Evolutionary conservation across 139 green algal species (phyloP).

Genomic region (Chlamydomonas incerta): DNA sequence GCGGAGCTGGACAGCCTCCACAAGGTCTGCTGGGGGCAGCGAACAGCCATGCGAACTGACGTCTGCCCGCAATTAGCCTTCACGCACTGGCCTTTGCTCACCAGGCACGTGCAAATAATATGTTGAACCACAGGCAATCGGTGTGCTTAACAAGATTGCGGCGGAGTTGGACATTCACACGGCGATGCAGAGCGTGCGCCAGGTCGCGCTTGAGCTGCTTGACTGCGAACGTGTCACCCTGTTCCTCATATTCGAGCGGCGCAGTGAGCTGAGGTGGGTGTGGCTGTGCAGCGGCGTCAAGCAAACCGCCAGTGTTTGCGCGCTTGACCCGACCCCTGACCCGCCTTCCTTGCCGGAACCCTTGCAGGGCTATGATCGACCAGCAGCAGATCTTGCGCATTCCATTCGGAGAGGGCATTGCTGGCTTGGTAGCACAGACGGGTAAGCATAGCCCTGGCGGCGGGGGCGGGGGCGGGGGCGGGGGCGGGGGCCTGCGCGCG

Average conservation of each 20-base stretch:
- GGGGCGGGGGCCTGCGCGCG: too few relatives aligned
- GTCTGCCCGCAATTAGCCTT: too few relatives aligned
- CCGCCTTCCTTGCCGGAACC: too few relatives aligned
- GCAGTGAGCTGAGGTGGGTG: constrained; percentile 63
- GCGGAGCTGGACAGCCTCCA: constrained; percentile 33
- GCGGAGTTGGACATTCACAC: constrained; percentile 69
- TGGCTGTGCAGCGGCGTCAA: too few relatives aligned
- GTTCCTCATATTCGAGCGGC: constrained; percentile 68
- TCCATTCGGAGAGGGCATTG: constrained; percentile 70
- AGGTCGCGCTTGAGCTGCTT: constrained; percentile 71
- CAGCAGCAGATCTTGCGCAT: constrained; percentile 50
- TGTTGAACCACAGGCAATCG: constrained; percentile 55
- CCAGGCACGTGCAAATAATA: too few relatives aligned
- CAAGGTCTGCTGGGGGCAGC: background rate
- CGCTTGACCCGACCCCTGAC: too few relatives aligned
- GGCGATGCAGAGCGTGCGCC: constrained; percentile 64
- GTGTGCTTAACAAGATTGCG: constrained; percentile 68
- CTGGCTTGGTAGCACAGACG: constrained; percentile 59
- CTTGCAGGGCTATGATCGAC: constrained; percentile 18
- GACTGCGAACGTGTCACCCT: constrained; percentile 72
- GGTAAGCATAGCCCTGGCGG: constrained; percentile 32
- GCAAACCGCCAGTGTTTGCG: too few relatives aligned
- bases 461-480: too few relatives aligned
- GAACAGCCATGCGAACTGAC: background rate
- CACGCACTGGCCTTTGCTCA: too few relatives aligned